Percentiles rank a stretch among this genome's conserved stretches.
phyloP scores from a whole-genome alignment of 345 rosid genomes.

The Linum trigynum region DNA sequence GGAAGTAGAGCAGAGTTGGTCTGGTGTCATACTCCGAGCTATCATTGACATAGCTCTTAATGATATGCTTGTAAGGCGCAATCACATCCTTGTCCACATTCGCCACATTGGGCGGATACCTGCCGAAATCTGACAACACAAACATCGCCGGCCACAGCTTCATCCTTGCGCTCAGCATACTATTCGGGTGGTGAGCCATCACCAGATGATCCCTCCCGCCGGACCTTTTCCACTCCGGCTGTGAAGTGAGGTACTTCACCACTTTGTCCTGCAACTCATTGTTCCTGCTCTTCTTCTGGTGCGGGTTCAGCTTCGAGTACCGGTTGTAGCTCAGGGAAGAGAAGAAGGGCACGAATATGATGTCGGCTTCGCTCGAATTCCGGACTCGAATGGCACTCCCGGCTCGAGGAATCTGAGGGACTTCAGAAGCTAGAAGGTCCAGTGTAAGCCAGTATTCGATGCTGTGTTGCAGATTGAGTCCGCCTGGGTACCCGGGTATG shows the following conservation, averaged over 20 bases:
- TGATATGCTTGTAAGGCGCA: conserved; percentile 85
- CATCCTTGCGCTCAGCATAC: conserved; percentile 70
- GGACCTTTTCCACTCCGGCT: conserved; percentile 66
- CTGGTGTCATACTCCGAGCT: conserved; percentile 58
- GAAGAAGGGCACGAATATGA: conserved; percentile 78
- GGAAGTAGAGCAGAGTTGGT: conserved; percentile 73
- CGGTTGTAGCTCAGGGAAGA: conserved; percentile 80
- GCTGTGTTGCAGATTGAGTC: conserved; percentile 91
- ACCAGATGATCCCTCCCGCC: conserved; percentile 73
- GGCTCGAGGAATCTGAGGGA: conserved; percentile 32
- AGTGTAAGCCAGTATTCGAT: conserved; percentile 89
- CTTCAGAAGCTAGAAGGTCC: conserved; percentile 74
- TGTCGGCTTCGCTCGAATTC: conserved; percentile 78
- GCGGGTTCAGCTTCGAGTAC: conserved; percentile 51
- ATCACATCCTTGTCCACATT: conserved; percentile 81
- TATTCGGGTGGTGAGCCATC: conserved; percentile 93
- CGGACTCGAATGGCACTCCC: conserved; percentile 58
- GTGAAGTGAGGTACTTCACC: conserved; percentile 48
- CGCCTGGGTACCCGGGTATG: conserved; percentile 77
- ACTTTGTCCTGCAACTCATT: conserved; percentile 54
- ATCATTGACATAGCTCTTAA: conserved; percentile 51
- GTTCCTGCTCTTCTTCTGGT: conserved; percentile 50
- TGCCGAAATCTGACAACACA: conserved; percentile 81
- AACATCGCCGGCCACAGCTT: conserved; percentile 75
- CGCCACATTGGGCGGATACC: conserved; percentile 73